Conservation (phyloP, 1,284 basidiomycete species). For the Moesziomyces sp. region DNA sequence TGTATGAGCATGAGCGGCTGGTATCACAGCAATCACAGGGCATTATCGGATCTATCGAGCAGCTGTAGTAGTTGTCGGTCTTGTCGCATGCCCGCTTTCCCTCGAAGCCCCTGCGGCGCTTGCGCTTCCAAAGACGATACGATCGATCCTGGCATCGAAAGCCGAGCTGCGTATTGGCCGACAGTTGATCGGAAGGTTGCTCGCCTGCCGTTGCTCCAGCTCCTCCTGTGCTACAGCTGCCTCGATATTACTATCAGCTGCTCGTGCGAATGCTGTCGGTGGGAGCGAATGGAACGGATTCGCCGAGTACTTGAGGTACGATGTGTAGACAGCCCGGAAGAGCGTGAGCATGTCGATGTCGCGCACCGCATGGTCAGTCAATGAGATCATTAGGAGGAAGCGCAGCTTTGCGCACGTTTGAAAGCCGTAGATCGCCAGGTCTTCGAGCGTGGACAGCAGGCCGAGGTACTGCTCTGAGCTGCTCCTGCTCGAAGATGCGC, state of each 20-base stretch:
- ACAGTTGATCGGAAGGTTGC: slow-evolving; percentile 20
- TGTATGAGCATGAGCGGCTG: not conserved
- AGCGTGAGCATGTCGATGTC: slow-evolving; percentile 68
- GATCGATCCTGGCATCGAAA: slow-evolving; percentile 36
- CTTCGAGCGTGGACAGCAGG: slow-evolving; percentile 67
- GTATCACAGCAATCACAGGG: not conserved
- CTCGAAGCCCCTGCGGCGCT: slow-evolving; percentile 4
- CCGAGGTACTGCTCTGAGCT: slow-evolving; percentile 67
- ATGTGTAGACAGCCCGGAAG: slow-evolving; percentile 67
- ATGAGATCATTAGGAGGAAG: slow-evolving; percentile 63
- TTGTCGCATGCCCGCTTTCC: not conserved
- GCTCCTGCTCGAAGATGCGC: slow-evolving; percentile 25
- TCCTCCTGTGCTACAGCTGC: slow-evolving; percentile 9
- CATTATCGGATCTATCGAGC: slow-evolving; percentile 7
- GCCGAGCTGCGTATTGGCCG: slow-evolving; percentile 33
- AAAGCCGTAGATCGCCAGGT: slow-evolving; percentile 68
- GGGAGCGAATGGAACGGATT: slow-evolving; percentile 64
- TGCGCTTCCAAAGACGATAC: slow-evolving; percentile 21
- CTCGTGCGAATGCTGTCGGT: slow-evolving; percentile 15
- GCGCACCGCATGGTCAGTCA: slow-evolving; percentile 65
- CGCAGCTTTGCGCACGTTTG: slow-evolving; percentile 66
- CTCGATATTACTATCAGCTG: not conserved
- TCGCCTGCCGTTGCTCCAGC: slow-evolving; percentile 19
- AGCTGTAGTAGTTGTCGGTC: not conserved
- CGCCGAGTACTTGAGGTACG: slow-evolving; percentile 65